These are phyloP conservation scores for Botryosphaeria dothidea DNA, from an alignment of 2,329 filamentous ascomycete genomes.

Conservation along the genomic window DNA sequence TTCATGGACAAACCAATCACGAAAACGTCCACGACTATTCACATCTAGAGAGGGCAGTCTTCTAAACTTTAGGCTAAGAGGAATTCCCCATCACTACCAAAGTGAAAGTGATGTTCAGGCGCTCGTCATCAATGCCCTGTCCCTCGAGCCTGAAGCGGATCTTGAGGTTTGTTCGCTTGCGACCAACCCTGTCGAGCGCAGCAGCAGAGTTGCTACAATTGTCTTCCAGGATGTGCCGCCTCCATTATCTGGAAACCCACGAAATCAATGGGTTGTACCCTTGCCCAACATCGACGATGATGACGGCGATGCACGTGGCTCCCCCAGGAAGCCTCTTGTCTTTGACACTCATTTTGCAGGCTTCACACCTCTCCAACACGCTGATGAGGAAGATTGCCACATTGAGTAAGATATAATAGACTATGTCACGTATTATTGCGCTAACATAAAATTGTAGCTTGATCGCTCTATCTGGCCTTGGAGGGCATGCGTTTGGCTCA, in stretches of 20 bases:
- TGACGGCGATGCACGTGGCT: neutral
- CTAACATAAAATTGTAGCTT: neutral
- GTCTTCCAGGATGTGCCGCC: neutral
- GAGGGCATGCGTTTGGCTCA: constrained; percentile 33
- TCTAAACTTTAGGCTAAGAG: neutral
- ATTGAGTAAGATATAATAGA: neutral
- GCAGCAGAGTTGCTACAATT: neutral
- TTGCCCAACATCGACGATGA: neutral
- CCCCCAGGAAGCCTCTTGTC: neutral
- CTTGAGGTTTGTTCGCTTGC: neutral
- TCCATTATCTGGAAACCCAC: neutral
- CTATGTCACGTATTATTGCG: no score
- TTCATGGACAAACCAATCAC: no score
- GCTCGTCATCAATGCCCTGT: neutral
- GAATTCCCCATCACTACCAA: neutral
- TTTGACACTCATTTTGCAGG: constrained; percentile 19
- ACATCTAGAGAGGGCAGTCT: no score
- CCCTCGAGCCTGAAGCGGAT: neutral
- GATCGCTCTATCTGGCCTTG: constrained; percentile 25
- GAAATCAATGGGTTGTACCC: neutral
- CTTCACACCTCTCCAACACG: constrained; percentile 13
- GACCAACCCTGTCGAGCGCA: neutral
- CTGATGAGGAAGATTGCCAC: neutral
- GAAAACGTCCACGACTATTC: no score
- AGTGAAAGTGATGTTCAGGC: neutral